phyloP scores from a whole-genome alignment of 2,329 filamentous ascomycete genomes.

The Cercospora janseana region DNA sequence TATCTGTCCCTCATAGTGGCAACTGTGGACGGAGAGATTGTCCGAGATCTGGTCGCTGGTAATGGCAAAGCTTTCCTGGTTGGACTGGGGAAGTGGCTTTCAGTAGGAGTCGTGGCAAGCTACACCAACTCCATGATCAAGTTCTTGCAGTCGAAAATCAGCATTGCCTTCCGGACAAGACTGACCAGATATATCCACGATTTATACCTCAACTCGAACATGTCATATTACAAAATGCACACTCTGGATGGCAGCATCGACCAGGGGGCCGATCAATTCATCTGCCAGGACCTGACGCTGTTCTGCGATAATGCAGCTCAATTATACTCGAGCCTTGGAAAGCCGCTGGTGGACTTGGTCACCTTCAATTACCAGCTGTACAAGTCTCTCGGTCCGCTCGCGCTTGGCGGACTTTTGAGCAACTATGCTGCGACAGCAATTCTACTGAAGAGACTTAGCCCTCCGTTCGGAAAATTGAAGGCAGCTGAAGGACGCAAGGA shows the following conservation, averaged over 20 bases:
- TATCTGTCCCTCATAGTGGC: conserved; percentile 93
- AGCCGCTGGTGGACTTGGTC: conserved; percentile 92
- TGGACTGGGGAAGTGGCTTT: conserved; percentile 93
- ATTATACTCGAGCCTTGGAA: conserved; percentile 94
- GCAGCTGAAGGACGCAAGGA: conserved; percentile 93
- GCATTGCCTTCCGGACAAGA: conserved; percentile 93
- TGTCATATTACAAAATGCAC: conserved; percentile 93
- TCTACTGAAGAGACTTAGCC: conserved; percentile 81
- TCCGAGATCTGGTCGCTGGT: conserved; percentile 91
- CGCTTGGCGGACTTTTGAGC: conserved; percentile 77
- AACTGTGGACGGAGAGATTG: conserved; percentile 90
- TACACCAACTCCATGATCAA: conserved; percentile 99
- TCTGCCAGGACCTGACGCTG: conserved; percentile 91
- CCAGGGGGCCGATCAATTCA: conserved; percentile 91
- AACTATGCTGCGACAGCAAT: conserved; percentile 96
- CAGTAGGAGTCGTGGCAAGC: conserved; percentile 86
- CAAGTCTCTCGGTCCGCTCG: conserved; percentile 82
- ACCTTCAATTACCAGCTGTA: conserved; percentile 99
- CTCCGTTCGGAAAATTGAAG: conserved; percentile 94
- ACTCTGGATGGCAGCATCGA: conserved; percentile 92
- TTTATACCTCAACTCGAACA: conserved; percentile 87
- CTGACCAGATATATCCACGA: conserved; percentile 97
- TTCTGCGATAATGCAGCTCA: conserved; percentile 92
- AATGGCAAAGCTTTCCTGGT: conserved; percentile 84
- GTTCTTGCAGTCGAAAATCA: conserved; percentile 94